Evolutionary conservation across 2,329 filamentous ascomycete genomes (phyloP), one percentile per base, ranked within the genome.

Genomic region (Pleoardoris graminearum): DNA sequence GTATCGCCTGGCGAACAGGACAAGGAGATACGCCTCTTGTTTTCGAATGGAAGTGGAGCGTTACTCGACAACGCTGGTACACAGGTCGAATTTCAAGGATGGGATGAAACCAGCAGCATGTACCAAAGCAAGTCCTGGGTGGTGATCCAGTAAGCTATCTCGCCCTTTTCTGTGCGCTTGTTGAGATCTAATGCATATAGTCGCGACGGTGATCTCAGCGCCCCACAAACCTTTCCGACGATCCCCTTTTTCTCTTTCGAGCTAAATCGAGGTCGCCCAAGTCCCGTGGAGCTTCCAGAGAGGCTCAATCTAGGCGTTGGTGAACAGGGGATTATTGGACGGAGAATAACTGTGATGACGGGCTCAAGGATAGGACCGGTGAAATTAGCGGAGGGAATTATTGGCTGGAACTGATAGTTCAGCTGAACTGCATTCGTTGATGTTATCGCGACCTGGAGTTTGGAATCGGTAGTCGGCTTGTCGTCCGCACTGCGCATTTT

Each of bases 371-470:
- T 47, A 17, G 65, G 58, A 1, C 57, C 61, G 2, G 32, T 60
- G 45, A 60, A 53, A 0, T 39, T 73, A 0, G 69, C 68, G 0
- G 67, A 71, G 47, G 70, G 69, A 0, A 64, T 73, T 10, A 63
- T 71, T 45, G 70, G 69, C 3, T 73, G 69, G 69, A 73, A 73
- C 48, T 73, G 25, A 27, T 27, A 10, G 25, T 5, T 27, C 25
- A 10, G 25, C 10, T 10, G 25, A 27, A 5, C 10, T 32, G 25
- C 41, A 43, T 22, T n/a, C 3, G 16, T n/a, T 22, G n/a, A 1
- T 12, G 25, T 19, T n/a, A 27, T 27, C 25, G n/a, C 25, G 25
- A 10, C 10, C 25, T n/a, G 6, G 41, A 22, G 14, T 41, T 27
- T 27, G n/a, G n/a, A n/a, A n/a, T n/a, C n/a, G n/a, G n/a, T n/a